phyloP scores from a whole-genome alignment of 2,329 filamentous ascomycete genomes.

The Grosmannia penicillata region DNA sequence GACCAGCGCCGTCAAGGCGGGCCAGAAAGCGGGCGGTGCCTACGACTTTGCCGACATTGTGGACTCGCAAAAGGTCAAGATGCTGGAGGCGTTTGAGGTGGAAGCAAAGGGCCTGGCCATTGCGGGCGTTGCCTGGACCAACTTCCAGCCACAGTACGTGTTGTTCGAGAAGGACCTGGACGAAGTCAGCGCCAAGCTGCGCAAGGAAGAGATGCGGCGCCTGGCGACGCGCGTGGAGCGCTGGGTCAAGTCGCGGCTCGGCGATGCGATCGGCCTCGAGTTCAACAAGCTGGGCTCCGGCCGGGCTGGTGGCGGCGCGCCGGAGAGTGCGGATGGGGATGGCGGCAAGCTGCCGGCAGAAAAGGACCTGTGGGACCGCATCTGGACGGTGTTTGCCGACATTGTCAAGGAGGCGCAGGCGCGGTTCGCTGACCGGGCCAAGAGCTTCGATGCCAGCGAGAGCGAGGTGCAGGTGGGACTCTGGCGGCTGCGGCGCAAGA shows the following conservation, averaged over 20 bases:
- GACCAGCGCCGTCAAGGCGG: slow-evolving; percentile 69
- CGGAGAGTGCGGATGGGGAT: slow-evolving; percentile 30
- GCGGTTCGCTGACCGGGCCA: slow-evolving; percentile 75
- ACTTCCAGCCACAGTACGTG: slow-evolving; percentile 64
- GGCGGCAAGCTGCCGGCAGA: slow-evolving; percentile 49
- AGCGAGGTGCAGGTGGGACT: slow-evolving; percentile 86
- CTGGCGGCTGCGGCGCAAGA: slow-evolving; percentile 86
- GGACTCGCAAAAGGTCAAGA: slow-evolving; percentile 61
- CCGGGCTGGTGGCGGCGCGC: slow-evolving; percentile 60
- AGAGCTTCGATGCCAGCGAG: slow-evolving; percentile 81
- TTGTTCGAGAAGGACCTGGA: slow-evolving; percentile 85
- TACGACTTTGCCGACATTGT: slow-evolving; percentile 98
- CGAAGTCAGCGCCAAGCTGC: slow-evolving; percentile 67
- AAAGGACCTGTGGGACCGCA: slow-evolving; percentile 86
- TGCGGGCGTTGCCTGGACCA: slow-evolving; percentile 71
- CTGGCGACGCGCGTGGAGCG: slow-evolving; percentile 82
- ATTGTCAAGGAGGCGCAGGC: slow-evolving; percentile 75
- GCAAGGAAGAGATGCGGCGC: slow-evolving; percentile 92
- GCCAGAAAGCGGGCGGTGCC: slow-evolving; percentile 76
- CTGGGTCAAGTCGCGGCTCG: slow-evolving; percentile 79
- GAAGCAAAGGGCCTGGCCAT: slow-evolving; percentile 64
- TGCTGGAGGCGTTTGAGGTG: slow-evolving; percentile 58
- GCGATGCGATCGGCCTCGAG: slow-evolving; percentile 77
- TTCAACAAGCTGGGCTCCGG: slow-evolving; percentile 94
- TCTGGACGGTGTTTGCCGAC: slow-evolving; percentile 74